Percentiles rank a stretch among this genome's conserved stretches.
Evolutionary conservation across 1,139 yeast species (phyloP).

Genomic region (Protomyces gravidus): DNA sequence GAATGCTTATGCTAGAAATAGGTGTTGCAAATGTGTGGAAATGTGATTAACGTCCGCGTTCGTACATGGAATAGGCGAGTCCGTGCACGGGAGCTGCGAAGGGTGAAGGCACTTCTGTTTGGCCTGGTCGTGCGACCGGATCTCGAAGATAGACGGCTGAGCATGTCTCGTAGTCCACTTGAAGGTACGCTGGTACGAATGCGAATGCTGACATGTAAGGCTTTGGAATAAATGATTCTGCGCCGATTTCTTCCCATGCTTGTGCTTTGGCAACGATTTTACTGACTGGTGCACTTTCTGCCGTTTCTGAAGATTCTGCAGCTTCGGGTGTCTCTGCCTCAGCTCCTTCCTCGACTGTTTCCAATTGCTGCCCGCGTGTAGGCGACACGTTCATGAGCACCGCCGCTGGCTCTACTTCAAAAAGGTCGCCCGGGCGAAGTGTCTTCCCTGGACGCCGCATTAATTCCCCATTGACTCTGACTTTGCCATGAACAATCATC

Average conservation of each 20-base stretch:
- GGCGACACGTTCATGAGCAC: constrained; percentile 65
- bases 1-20: background rate
- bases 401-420: constrained; percentile 77
- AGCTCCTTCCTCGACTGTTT: constrained; percentile 49
- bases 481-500: constrained; percentile 76
- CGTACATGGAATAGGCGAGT: constrained; percentile 93
- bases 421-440: constrained; percentile 78
- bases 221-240: constrained; percentile 73
- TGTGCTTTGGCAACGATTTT: background rate
- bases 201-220: constrained; percentile 92
- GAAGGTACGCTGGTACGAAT: constrained; percentile 84
- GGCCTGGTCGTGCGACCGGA: constrained; percentile 96
- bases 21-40: background rate
- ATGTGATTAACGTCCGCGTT: constrained; percentile 46
- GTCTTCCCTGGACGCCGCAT: constrained; percentile 78
- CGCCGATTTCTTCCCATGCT: constrained; percentile 39
- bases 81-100: constrained; percentile 79
- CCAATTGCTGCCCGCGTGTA: constrained; percentile 61
- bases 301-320: constrained; percentile 61
- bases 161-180: constrained; percentile 82
- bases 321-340: constrained; percentile 65
- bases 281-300: constrained; percentile 3
- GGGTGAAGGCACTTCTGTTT: constrained; percentile 91
- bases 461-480: constrained; percentile 69
- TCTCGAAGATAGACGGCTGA: constrained; percentile 93